Evolutionary conservation across 202 grass and related monocot species (phyloP), one percentile per base, ranked within the genome.

Genomic region (Elaeis oleifera): DNA sequence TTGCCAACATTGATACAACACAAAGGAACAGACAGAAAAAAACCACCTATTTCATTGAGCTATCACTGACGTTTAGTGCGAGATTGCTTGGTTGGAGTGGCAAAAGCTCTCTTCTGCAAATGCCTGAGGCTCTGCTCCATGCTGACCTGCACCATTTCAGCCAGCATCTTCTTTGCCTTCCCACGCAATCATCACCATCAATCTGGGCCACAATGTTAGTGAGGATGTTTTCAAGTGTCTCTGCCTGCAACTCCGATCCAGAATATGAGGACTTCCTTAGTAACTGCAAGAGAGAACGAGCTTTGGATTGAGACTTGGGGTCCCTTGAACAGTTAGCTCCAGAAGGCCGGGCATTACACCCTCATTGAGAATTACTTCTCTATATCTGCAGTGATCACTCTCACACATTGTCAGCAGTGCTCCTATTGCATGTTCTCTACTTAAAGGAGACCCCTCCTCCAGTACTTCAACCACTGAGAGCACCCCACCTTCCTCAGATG

Each of bases 121-220:
- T 78, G 75, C 59, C 67, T 51, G 8, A 71, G 51, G 67, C 75
- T 78, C 66, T 78, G 75, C 51, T 78, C 75, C 75, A 71, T 78
- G 66, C 66, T 78, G 50, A 78, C 75, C 75, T 78, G 58, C 67
- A 78, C 67, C 75, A 78, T 78, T 59, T 78, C 75, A 49, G 75
- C 75, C 21, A 78, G 58, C 75, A 78, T 78, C 75, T 78, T 78
- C 59, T 78, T 78, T 18, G 75, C 75, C 67, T 78, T 77, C 56
- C 74, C 5, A 56, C 6, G 17, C 74, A 56, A 53, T 77, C 75
- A 16, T 60, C 51, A 25, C 66, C 53, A 56, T 78, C 75, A 9
- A 78, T 68, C 18, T 68, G 24, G 29, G 56, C 36, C 5, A 78
- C 67, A 16, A 78, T 71, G 63, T 71, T 54, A 14, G 58, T 70